Conservation (phyloP, 2,329 filamentous ascomycete genomes). For the Aspergillus terreus region DNA sequence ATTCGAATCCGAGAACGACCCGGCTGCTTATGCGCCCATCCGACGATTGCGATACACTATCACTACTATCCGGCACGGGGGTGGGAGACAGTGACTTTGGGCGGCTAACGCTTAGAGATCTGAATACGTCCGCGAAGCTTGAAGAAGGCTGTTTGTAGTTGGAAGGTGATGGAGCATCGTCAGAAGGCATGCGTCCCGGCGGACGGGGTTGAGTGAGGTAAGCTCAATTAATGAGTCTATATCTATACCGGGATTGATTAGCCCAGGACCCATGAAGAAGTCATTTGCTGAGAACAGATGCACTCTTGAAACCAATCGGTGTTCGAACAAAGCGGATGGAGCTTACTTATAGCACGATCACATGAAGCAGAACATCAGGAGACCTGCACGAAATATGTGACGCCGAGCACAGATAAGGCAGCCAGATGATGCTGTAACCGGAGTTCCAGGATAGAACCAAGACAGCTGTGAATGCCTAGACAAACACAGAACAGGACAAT, state of each 20-base stretch:
- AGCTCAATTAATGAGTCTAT: constrained; percentile 15
- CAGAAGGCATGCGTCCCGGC: constrained; percentile 39
- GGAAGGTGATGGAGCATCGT: constrained; percentile 37
- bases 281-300: not conserved
- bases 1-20: constrained; percentile 33
- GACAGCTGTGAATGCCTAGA: not conserved
- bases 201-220: constrained; percentile 18
- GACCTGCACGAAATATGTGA: constrained; percentile 7
- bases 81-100: constrained; percentile 37
- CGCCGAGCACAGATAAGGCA: constrained; percentile 10
- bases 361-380: constrained; percentile 9
- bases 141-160: constrained; percentile 35
- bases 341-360: constrained; percentile 14
- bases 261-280: not conserved
- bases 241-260: constrained; percentile 6
- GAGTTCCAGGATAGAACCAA: not conserved
- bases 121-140: constrained; percentile 42
- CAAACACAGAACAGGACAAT: not conserved
- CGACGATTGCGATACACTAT: constrained; percentile 26
- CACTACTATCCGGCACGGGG: constrained; percentile 29
- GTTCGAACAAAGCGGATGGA: not conserved
- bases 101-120: constrained; percentile 38
- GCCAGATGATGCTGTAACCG: not conserved
- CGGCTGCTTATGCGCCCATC: constrained; percentile 33
- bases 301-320: not conserved